Evolutionary conservation across 2,329 filamentous ascomycete genomes (phyloP), one percentile per base, ranked within the genome.

Genomic region (Ascochyta pisi): DNA sequence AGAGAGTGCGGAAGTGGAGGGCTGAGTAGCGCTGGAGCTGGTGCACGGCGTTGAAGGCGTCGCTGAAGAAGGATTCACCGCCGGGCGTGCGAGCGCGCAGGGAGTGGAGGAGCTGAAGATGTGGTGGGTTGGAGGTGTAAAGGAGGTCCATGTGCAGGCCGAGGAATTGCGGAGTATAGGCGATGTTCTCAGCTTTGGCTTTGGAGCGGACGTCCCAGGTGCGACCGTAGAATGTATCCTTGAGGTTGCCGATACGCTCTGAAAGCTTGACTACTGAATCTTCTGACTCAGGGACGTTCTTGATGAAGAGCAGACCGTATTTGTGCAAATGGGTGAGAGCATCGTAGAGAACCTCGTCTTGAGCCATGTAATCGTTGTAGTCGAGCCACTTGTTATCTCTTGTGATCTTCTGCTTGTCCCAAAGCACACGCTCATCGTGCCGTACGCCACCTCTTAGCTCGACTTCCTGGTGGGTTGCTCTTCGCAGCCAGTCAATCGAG

Each of bases 121-220:
- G 86, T 0, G 94, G 94, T 3, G 91, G 87, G 46, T 91, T 85
- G 13, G 84, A 79, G 76, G 95, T 89, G 77, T 98, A 98, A 51
- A 97, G 82, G 37, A 98, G 83, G 73, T 98, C 95, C 85, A 96
- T 95, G 78, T 99, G 95, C 43, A 97, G 87, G 15, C 90, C 91
- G 1, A 98, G 86, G 68, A 88, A 88, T 44, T 88, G 83, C 68
- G 84, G 88, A 1, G 94, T 97, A 77, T 98, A 82, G 22, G 95
- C 94, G 4, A 97, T 90, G 72, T 98, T 98, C 71, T 94, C 92
- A 23, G 93, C 91, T 51, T 91, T 75, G 1, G 89, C 88, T 49
- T 96, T 89, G 3, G 88, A 91, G 50, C 87, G 85, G 12, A 98
- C 94, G 75, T 97, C 90, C 87, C 93, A 98, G 0, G 92, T 96